Base-by-base conservation (phyloP, 345 rosid genomes). In the Erysimum cheiranthoides region DNA sequence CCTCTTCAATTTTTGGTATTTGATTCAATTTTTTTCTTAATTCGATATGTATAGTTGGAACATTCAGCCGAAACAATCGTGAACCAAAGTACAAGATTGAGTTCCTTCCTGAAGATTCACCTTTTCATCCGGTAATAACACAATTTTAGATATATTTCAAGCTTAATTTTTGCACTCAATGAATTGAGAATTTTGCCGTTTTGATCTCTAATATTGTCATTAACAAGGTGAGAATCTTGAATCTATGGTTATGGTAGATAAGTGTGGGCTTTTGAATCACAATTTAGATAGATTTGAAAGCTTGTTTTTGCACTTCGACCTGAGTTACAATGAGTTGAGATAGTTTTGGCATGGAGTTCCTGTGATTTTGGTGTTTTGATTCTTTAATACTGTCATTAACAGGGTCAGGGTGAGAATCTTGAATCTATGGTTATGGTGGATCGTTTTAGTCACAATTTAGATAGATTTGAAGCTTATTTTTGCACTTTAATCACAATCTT, bases 31-130 rank as follows among this genome's bases (percentile, higher is more conserved):
- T 17, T 47, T 47, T 32, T 32, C 34, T 32, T 32, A 6, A 32
- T 4, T 3, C 4, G 34, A 32, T 28, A 39, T 62, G 25, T 43
- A 13, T 25, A 92, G 95, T 91, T 56, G 87, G 86, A 75, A 79
- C 93, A 46, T 87, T 90, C 67, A 75, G 90, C 75, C 89, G 86
- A 60, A 86, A 86, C 78, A 83, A 87, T 62, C 92, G 88, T 66
- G 95, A 94, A 71, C 95, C 96, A 34, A 89, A 92, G 69, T 92
- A 91, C 79, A 87, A 78, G 76, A 86, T 94, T 42, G 89, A 87
- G 68, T 92, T 86, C 74, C 93, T 86, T 60, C 76, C 88, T 4
- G 90, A 89, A 73, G 86, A 88, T 68, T 74, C 87, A 4, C 93
- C 92, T 34, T 92, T 85, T 81, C 95, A 87, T 56, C 96, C 95